Evolutionary conservation across 306 rosid species (phyloP).

Genomic region (Vigna nakashimae): DNA sequence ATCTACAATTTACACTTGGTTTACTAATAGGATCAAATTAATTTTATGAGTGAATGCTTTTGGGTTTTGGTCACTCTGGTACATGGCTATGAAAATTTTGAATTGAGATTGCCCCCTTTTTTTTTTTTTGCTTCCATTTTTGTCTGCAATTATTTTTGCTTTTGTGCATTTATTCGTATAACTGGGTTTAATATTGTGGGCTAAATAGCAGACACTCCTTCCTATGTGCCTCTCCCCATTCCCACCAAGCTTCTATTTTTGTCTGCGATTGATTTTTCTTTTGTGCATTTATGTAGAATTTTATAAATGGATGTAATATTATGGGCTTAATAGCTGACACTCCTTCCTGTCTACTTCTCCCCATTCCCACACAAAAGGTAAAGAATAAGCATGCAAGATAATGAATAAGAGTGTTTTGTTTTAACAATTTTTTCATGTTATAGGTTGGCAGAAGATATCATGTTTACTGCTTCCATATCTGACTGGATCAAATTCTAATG

Average conservation of each 20-base stretch:
- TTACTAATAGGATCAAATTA: constrained; percentile 17
- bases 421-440: constrained; percentile 2
- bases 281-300: too few species aligned
- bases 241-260: not conserved
- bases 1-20: constrained; percentile 22
- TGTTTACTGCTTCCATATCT: constrained; percentile 14
- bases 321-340: too few species aligned
- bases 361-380: too few species aligned
- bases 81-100: constrained; percentile 28
- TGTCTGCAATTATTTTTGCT: constrained; percentile 9
- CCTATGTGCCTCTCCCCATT: not conserved
- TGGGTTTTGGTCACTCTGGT: constrained; percentile 31
- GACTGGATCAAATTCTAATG: constrained; percentile 31
- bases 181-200: constrained; percentile 33
- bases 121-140: constrained; percentile 16
- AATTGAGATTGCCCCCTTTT: not conserved
- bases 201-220: constrained; percentile 25
- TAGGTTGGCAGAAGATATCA: constrained; percentile 3
- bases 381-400: too few species aligned
- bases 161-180: constrained; percentile 20
- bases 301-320: too few species aligned
- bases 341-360: too few species aligned
- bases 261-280: too few species aligned
- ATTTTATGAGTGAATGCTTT: constrained; percentile 25
- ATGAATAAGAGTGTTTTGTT: constrained; percentile 10